Evolutionary conservation across 108 stramenopile species (phyloP).

Genomic region (Cyclotella kingstonii): DNA sequence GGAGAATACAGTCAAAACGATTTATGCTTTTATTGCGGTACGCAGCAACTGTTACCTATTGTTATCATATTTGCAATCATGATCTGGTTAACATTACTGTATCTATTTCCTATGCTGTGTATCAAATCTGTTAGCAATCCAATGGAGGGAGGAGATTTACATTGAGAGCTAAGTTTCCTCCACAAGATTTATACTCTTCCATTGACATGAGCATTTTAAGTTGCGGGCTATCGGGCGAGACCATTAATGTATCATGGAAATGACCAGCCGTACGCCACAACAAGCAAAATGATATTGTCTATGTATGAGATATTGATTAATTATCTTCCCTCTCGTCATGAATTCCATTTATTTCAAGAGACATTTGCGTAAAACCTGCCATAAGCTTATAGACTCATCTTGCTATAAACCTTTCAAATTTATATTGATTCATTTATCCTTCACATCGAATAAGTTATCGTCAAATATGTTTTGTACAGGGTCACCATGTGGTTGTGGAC

Average conservation of each 20-base stretch:
- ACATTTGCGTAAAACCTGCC: too few relatives aligned
- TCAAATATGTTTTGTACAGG: constrained; percentile 16
- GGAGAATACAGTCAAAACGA: constrained; percentile 43
- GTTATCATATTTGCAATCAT: too few relatives aligned
- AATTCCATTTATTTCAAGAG: too few relatives aligned
- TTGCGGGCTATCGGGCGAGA: constrained; percentile 63
- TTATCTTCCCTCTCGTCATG: too few relatives aligned
- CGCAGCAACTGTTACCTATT: background rate
- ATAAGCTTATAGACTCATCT: background rate
- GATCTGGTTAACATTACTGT: too few relatives aligned
- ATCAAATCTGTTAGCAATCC: too few relatives aligned
- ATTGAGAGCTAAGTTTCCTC: constrained; percentile 84
- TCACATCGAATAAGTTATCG: constrained; percentile 5
- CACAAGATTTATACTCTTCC: constrained; percentile 63
- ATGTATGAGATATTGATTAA: too few relatives aligned
- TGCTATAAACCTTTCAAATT: background rate
- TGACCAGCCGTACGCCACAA: too few relatives aligned
- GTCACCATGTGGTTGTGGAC: constrained; percentile 9
- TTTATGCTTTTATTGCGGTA: constrained; percentile 59
- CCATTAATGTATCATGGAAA: constrained; percentile 73
- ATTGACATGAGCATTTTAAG: constrained; percentile 64
- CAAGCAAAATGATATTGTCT: too few relatives aligned
- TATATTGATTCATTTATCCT: too few relatives aligned
- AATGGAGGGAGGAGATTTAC: constrained; percentile 67
- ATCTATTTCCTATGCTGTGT: too few relatives aligned